These are phyloP conservation scores for Erucastrum elatum DNA, from an alignment of 345 rosid genomes.

Conservation along the genomic window DNA sequence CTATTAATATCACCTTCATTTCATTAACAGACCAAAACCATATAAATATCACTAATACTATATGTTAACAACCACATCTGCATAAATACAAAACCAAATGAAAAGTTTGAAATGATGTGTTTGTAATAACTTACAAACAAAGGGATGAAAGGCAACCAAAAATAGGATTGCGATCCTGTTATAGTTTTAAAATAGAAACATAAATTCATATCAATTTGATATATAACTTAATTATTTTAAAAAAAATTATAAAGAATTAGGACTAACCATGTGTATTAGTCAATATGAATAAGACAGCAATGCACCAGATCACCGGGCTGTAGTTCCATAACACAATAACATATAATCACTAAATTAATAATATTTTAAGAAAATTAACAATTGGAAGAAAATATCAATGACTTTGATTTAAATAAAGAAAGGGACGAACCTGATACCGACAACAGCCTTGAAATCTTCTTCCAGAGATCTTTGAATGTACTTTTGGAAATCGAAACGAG, in stretches of 20 bases:
- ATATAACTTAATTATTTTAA: not conserved
- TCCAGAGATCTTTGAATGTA: slow-evolving; percentile 85
- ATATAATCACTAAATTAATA: not conserved
- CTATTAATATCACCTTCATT: slow-evolving; percentile 49
- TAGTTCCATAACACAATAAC: slow-evolving; percentile 27
- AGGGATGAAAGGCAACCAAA: slow-evolving; percentile 85
- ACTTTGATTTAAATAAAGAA: not conserved
- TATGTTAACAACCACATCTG: not conserved
- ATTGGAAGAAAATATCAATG: not conserved
- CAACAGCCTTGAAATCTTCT: slow-evolving; percentile 87
- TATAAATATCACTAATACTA: not conserved
- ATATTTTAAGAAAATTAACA: not conserved
- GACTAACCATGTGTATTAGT: slow-evolving; percentile 75
- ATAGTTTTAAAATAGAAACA: not conserved
- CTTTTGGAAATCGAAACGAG: slow-evolving; percentile 73
- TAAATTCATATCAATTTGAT: not conserved
- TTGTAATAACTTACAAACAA: slow-evolving; percentile 60
- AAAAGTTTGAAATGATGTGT: slow-evolving; percentile 2
- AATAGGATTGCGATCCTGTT: slow-evolving; percentile 66
- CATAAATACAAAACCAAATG: not conserved
- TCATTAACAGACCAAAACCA: not conserved
- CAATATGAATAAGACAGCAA: slow-evolving; percentile 66
- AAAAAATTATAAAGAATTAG: not conserved
- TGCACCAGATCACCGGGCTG: slow-evolving; percentile 80
- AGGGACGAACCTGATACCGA: slow-evolving; percentile 68